phyloP scores from a whole-genome alignment of 257 asterid genomes.

The Petrea volubilis region DNA sequence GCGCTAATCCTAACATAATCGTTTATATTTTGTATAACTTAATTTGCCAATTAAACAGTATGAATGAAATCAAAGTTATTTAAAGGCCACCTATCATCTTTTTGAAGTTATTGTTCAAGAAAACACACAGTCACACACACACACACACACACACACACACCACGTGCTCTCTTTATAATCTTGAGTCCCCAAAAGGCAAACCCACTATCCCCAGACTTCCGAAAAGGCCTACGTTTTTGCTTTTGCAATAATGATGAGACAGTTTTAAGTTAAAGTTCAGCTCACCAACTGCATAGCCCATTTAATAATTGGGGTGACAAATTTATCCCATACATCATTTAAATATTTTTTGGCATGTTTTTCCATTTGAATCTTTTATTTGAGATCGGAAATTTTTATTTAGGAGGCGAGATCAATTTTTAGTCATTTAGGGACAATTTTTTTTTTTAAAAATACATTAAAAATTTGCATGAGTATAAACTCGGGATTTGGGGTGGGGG shows the following conservation, averaged over 20 bases:
- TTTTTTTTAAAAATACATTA: too few species aligned
- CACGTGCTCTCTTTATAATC: background rate
- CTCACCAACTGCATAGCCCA: background rate
- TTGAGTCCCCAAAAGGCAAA: slow-evolving; percentile 4
- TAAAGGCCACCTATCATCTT: background rate
- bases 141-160: background rate
- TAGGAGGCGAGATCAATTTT: too few species aligned
- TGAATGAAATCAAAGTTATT: background rate
- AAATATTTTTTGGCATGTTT: background rate
- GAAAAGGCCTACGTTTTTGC: background rate
- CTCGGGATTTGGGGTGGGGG: too few species aligned
- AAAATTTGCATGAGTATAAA: too few species aligned
- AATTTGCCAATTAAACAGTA: too few species aligned
- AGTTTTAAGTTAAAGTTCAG: background rate
- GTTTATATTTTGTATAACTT: too few species aligned
- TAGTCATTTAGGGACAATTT: too few species aligned
- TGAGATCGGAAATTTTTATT: too few species aligned
- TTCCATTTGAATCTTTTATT: too few species aligned
- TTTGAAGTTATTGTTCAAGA: background rate
- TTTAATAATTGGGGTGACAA: too few species aligned
- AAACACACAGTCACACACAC: background rate
- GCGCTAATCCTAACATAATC: too few species aligned
- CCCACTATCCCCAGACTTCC: background rate
- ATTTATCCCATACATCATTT: too few species aligned
- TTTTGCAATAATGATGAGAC: background rate